Evolutionary conservation across 2,329 filamentous ascomycete species (phyloP).

Genomic region (Arthrobotrys sinensis): DNA sequence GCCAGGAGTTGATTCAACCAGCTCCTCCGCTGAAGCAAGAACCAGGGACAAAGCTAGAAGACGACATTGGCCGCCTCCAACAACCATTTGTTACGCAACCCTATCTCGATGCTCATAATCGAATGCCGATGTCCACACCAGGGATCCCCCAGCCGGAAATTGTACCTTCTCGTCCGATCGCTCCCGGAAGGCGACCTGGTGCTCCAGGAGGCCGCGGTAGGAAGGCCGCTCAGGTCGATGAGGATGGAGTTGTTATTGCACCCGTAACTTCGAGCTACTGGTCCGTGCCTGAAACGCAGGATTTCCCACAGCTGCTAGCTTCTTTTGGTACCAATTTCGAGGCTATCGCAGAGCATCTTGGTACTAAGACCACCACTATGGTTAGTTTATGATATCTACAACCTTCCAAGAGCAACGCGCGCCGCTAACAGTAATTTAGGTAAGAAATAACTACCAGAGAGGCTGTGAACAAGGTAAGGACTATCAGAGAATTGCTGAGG

Average conservation of each 20-base stretch:
- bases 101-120: constrained; percentile 49
- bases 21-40: constrained; percentile 49
- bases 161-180: constrained; percentile 54
- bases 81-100: constrained; percentile 40
- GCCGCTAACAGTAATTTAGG: constrained; percentile 69
- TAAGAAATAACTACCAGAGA: constrained; percentile 78
- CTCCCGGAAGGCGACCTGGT: constrained; percentile 62
- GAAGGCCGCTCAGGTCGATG: constrained; percentile 65
- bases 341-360: constrained; percentile 83
- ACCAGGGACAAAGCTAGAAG: constrained; percentile 50
- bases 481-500: constrained; percentile 75
- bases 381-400: constrained; percentile 69
- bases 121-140: constrained; percentile 45
- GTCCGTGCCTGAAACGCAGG: constrained; percentile 85
- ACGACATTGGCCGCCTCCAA: constrained; percentile 41
- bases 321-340: constrained; percentile 86
- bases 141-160: constrained; percentile 54
- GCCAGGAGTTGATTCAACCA: constrained; percentile 46
- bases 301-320: constrained; percentile 80
- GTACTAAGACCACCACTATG: constrained; percentile 89
- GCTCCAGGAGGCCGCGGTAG: constrained; percentile 48
- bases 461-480: constrained; percentile 76
- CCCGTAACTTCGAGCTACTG: constrained; percentile 82
- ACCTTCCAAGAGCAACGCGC: constrained; percentile 63
- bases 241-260: constrained; percentile 71